Evolutionary conservation across 2,329 filamentous ascomycete species (phyloP).

Genomic region (Orbilia blumenaviensis): DNA sequence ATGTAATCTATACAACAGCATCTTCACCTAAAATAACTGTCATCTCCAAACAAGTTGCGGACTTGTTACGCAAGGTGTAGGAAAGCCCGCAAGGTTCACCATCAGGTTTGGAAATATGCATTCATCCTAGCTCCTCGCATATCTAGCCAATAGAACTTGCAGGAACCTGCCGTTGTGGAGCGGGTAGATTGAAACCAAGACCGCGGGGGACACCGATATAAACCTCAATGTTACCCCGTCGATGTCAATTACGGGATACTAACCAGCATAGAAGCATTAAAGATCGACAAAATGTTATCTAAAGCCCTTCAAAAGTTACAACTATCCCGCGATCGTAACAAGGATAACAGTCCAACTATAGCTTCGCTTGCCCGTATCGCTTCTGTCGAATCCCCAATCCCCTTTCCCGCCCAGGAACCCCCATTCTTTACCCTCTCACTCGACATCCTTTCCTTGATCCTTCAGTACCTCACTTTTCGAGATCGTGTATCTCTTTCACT

Average conservation of each 20-base stretch:
- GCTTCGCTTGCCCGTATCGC: neutral
- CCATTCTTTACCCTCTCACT: slow-evolving; percentile 36
- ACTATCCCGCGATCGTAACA: slow-evolving; percentile 21
- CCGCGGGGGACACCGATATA: neutral
- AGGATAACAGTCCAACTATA: slow-evolving; percentile 15
- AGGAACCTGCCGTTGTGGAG: neutral
- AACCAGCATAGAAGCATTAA: too few species aligned
- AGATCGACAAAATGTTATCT: slow-evolving; percentile 27
- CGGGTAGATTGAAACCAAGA: neutral
- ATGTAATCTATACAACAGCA: too few species aligned
- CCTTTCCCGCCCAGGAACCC: neutral
- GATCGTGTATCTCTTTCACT: slow-evolving; percentile 41
- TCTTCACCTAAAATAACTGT: too few species aligned
- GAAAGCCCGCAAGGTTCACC: neutral
- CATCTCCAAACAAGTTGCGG: neutral
- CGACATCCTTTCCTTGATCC: slow-evolving; percentile 31
- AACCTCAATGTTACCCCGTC: too few species aligned
- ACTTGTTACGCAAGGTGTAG: neutral
- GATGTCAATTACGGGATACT: too few species aligned
- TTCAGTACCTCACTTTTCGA: slow-evolving; percentile 35
- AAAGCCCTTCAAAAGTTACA: slow-evolving; percentile 31
- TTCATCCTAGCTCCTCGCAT: neutral
- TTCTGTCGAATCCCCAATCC: neutral
- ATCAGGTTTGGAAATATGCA: neutral
- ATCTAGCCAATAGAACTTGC: neutral